A percentile compares a stretch with the other conserved stretches of the same genome.
Evolutionary conservation across 768 basidiomycete species (phyloP).

Genomic region (Cyclocybe cylindracea): DNA sequence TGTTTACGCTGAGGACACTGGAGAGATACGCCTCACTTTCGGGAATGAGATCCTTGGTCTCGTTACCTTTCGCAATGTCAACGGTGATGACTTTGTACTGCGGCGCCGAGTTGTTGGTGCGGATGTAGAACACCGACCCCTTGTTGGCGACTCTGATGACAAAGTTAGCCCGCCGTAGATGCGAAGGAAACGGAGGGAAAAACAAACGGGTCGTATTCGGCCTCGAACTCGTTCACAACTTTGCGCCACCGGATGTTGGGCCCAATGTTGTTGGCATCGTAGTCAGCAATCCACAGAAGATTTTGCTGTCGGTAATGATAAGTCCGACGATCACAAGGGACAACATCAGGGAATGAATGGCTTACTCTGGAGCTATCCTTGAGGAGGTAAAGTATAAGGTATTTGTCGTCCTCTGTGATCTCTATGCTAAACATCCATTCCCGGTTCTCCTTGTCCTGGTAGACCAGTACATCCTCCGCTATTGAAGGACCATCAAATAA

Average conservation of each 20-base stretch:
- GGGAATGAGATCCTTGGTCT: constrained; percentile 62
- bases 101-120: constrained; percentile 67
- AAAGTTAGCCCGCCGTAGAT: constrained; percentile 3
- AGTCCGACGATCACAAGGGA: not conserved
- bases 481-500: not conserved
- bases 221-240: constrained; percentile 66
- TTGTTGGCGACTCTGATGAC: constrained; percentile 60
- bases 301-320: constrained; percentile 53
- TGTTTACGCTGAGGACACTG: constrained; percentile 45
- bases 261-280: constrained; percentile 59
- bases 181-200: constrained; percentile 2
- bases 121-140: constrained; percentile 59
- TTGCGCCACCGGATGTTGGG: constrained; percentile 73
- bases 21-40: constrained; percentile 66
- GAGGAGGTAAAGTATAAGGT: constrained; percentile 52
- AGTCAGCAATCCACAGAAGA: constrained; percentile 71
- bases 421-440: constrained; percentile 63
- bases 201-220: constrained; percentile 64
- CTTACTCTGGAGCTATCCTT: constrained; percentile 68
- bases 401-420: constrained; percentile 67
- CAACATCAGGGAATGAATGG: constrained; percentile 5
- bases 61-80: constrained; percentile 53
- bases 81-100: constrained; percentile 66
- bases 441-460: constrained; percentile 63
- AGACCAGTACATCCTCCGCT: constrained; percentile 72